Conservation (phyloP, 805 yeast genomes). For the Candida easanensis region DNA sequence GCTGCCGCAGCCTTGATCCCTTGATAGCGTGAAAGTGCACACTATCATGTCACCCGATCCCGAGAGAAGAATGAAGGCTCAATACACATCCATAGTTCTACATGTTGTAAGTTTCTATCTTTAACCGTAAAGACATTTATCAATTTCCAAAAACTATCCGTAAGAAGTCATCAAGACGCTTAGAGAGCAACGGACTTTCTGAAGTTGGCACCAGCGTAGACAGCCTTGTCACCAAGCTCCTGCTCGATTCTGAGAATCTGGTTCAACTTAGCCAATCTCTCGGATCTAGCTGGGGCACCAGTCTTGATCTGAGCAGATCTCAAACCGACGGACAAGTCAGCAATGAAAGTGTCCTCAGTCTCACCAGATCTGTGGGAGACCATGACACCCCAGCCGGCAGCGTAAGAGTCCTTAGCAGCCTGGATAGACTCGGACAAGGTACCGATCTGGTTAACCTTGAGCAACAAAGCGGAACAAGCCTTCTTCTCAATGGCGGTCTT, state of each 20-base stretch:
- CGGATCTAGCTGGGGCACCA: conserved; percentile 99
- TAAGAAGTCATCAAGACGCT: conserved; percentile 8
- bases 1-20: no score
- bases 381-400: conserved; percentile 99
- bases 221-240: conserved; percentile 96
- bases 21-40: no score
- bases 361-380: conserved; percentile 99
- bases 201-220: conserved; percentile 93
- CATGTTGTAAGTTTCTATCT: neutral
- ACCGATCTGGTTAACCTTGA: conserved; percentile 99
- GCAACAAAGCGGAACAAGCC: conserved; percentile 89
- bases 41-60: no score
- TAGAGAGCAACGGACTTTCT: conserved; percentile 43
- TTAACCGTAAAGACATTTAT: neutral
- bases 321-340: conserved; percentile 96
- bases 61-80: no score
- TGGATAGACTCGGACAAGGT: conserved; percentile 92
- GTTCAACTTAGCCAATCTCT: conserved; percentile 98
- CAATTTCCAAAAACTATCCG: neutral
- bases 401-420: conserved; percentile 93
- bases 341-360: conserved; percentile 98
- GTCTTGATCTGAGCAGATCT: conserved; percentile 99
- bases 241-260: conserved; percentile 98
- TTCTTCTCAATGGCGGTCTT: conserved; percentile 95
- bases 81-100: no score